Base-by-base conservation (phyloP, 2,329 filamentous ascomycete species). In the Aspergillus vadensis region DNA sequence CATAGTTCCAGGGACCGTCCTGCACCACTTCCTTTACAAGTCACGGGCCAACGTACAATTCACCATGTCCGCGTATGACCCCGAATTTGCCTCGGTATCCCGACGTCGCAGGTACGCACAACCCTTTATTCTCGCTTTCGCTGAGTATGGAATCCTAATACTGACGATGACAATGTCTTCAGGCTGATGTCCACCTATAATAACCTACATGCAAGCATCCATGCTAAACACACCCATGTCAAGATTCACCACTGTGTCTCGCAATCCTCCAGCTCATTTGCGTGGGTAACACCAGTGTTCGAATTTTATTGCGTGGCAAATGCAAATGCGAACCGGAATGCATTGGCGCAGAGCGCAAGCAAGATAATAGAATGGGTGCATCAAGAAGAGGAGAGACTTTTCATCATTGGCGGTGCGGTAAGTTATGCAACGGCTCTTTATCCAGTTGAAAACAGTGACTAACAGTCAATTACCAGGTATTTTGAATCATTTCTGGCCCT, bases 341-440 rank as follows among this genome's bases (percentile, higher is more conserved):
- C 87, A 10, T 82, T 99, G 69, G 91, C 91, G 9, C 90, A 94
- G 74, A 91, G 90, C 10, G 94, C 93, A 36, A 96, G 95, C 73
- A 89, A 90, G 77, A 87, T 99, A 53, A 88, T 96, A 5, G 91
- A 95, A 72, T 99, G 94, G 93, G 89, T 94, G 1, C 89, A 91
- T 72, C 84, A 88, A 66, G 95, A 99, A 77, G 94, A 98, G 76
- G 93, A 98, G 77, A 83, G 95, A 59, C 81, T 98, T 5, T 99
- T 99, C 72, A 97, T 99, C 61, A 95, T 99, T 72, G 95, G 95
- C 1, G 96, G 95, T n/a, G 95, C 93, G 47, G 94, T 98, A 67
- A 63, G 77, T 73, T 30, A 48, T 4, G 30, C 12, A 27, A 2
- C 25, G 25, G 25, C 25, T 27, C 25, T 7, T 27, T 27, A 27